Conservation (phyloP, 2,329 filamentous ascomycete species). For the Calonectria ilicicola region DNA sequence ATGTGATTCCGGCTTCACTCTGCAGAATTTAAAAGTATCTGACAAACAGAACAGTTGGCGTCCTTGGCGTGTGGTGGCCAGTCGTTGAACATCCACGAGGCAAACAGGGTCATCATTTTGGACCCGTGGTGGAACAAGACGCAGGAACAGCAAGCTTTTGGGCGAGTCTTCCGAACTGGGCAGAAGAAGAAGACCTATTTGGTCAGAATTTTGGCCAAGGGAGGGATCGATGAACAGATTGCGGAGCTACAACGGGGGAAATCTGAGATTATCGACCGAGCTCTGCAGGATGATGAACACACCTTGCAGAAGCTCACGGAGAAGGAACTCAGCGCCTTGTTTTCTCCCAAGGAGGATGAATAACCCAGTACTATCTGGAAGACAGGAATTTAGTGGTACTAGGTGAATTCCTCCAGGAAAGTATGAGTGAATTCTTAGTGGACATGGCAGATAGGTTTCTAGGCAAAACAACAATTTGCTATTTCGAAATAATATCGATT, state of each 20-base stretch:
- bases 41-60: slow-evolving; percentile 44
- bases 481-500: too few relatives aligned
- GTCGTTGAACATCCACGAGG: slow-evolving; percentile 54
- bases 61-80: slow-evolving; percentile 51
- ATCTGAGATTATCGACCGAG: slow-evolving; percentile 54
- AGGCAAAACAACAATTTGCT: too few relatives aligned
- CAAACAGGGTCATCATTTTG: slow-evolving; percentile 65
- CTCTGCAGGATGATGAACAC: slow-evolving; percentile 46
- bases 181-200: slow-evolving; percentile 72
- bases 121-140: slow-evolving; percentile 73
- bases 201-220: slow-evolving; percentile 65
- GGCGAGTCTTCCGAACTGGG: slow-evolving; percentile 73
- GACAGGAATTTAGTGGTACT: too few relatives aligned
- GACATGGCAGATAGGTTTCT: too few relatives aligned
- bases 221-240: slow-evolving; percentile 70
- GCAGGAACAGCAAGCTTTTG: slow-evolving; percentile 71
- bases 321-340: not conserved
- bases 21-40: not conserved
- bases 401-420: too few relatives aligned
- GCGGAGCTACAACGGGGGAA: slow-evolving; percentile 68
- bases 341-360: not conserved
- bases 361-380: not conserved
- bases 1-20: slow-evolving; percentile 26
- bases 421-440: too few relatives aligned
- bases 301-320: not conserved